phyloP scores from a whole-genome alignment of 345 rosid species.

The Isatis tinctoria region DNA sequence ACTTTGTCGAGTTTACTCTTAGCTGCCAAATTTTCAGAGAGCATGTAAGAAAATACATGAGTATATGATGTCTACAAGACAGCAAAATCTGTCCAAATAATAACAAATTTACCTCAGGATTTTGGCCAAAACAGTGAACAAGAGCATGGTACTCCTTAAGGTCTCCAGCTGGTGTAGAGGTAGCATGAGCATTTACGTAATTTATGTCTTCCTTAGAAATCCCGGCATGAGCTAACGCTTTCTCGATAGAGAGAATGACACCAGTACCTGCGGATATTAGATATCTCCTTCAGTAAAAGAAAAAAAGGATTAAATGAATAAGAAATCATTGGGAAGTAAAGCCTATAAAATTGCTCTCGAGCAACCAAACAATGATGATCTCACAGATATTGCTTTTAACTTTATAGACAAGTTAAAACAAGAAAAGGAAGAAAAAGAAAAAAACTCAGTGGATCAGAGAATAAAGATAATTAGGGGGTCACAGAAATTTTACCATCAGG shows the following conservation, averaged over 20 bases:
- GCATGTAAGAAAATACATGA: constrained; percentile 1
- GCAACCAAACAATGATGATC: neutral
- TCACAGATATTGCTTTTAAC: neutral
- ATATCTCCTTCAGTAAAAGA: neutral
- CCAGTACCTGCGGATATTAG: constrained; percentile 53
- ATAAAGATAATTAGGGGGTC: neutral
- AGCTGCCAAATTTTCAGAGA: constrained; percentile 41
- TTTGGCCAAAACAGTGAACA: constrained; percentile 72
- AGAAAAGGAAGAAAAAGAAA: neutral
- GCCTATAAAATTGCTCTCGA: neutral
- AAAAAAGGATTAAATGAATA: neutral
- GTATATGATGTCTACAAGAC: neutral
- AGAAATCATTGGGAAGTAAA: neutral
- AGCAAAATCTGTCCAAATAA: neutral
- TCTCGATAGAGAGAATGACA: constrained; percentile 77
- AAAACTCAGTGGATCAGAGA: neutral
- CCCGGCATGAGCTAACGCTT: constrained; percentile 72
- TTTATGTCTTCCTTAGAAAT: constrained; percentile 67
- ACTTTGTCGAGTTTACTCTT: constrained; percentile 83
- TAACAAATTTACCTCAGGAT: constrained; percentile 49
- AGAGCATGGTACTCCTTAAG: constrained; percentile 79
- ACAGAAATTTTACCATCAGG: constrained; percentile 62
- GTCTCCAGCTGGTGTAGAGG: constrained; percentile 89
- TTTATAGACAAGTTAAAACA: neutral
- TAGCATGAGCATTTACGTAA: constrained; percentile 93